Evolutionary conservation across 2,329 filamentous ascomycete species (phyloP), one percentile per base, ranked within the genome.

Genomic region (Peltaster fructicola): DNA sequence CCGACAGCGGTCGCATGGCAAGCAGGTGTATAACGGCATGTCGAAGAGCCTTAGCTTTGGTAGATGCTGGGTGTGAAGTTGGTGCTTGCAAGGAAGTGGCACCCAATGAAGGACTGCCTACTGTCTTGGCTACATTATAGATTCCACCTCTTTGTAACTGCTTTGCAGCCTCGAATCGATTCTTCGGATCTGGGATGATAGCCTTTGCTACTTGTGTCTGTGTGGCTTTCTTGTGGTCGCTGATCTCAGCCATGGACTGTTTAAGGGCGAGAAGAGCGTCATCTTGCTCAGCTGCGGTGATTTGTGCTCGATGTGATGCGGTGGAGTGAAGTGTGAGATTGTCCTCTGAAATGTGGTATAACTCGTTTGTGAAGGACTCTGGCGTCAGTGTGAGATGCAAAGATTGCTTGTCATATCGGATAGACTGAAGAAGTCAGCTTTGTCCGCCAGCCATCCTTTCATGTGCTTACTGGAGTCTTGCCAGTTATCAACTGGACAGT

Each of bases 221-320:
- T 44, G 65, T 68, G 17, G 65, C 65, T 45, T 69, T 60, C 47
- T 69, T 70, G 35, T 67, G 59, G 40, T 68, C 56, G 40, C 68
- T 56, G 25, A 66, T 59, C 12, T 63, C 61, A 31, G 60, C 68
- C 44, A 73, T 54, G 39, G 57, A 69, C 43, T 57, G 65, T 45
- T 69, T 61, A 26, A 73, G 53, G 18, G 57, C 59, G 26, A 64
- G 64, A 45, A 73, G 47, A 14, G 68, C 68, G 31, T 63, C 59
- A 44, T 73, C 68, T 18, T 60, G 60, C 32, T 61, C 63, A 14
- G 61, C 60, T n/a, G 23, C n/a, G 10, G 21, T 15, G 17, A 43
- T 23, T 25, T 36, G 30, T 6, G 70, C 54, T 32, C 52, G 62
- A 41, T 73, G 65, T 44, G 61, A 66, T 36, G 72, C 51, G 13